Conservation (phyloP, 306 rosid species). For the Senna tora region DNA sequence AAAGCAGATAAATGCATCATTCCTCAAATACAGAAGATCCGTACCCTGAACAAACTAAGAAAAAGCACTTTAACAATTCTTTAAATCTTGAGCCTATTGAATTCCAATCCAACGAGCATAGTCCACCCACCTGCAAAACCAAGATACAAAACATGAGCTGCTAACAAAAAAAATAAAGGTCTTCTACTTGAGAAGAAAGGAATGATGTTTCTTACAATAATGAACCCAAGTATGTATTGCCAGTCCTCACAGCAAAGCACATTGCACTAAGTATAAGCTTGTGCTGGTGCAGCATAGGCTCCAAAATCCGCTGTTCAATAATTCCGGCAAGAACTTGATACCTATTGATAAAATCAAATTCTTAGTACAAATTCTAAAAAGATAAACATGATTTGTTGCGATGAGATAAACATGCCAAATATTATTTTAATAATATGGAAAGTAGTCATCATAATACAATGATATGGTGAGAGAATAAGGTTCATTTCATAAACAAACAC, state of each 20-base stretch:
- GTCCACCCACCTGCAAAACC: constrained; percentile 82
- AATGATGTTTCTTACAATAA: constrained; percentile 59
- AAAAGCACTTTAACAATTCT: constrained; percentile 8
- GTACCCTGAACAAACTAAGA: too few relatives aligned
- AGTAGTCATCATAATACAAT: constrained; percentile 4
- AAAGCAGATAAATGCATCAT: too few relatives aligned
- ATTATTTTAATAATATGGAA: too few relatives aligned
- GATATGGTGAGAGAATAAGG: constrained; percentile 2
- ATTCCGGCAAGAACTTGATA: constrained; percentile 82
- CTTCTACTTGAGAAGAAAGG: not conserved
- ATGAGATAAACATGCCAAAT: constrained; percentile 1
- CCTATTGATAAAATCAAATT: constrained; percentile 46
- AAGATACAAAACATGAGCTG: constrained; percentile 28
- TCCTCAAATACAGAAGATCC: too few relatives aligned
- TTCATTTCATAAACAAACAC: not conserved
- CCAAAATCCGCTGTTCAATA: constrained; percentile 80
- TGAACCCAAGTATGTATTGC: constrained; percentile 86
- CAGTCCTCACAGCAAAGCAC: constrained; percentile 82
- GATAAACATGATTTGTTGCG: constrained; percentile 17
- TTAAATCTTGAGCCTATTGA: constrained; percentile 52
- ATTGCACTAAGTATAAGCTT: constrained; percentile 74
- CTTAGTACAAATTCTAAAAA: not conserved
- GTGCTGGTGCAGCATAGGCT: constrained; percentile 79
- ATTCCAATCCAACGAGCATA: constrained; percentile 86
- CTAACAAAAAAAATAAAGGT: not conserved